These are phyloP conservation scores for Cnidoscolus chayamansa DNA, from an alignment of 441 rosid species.

Conservation along the genomic window DNA sequence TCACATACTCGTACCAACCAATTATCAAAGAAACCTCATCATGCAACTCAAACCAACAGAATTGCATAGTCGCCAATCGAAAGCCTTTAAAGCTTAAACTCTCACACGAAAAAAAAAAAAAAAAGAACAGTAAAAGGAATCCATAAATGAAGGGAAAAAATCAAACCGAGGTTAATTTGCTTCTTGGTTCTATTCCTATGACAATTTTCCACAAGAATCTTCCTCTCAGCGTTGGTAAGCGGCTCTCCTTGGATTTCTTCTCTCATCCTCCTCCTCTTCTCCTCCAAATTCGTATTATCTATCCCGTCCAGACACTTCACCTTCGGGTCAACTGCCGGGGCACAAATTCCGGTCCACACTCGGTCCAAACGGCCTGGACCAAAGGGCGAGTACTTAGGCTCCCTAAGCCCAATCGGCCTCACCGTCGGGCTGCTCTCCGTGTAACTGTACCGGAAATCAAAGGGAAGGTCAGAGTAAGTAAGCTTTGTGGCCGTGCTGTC, in stretches of 20 bases:
- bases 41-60: not conserved
- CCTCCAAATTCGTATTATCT: conserved; percentile 68
- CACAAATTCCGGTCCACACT: conserved; percentile 86
- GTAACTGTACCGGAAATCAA: conserved; percentile 86
- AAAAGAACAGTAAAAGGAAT: not conserved
- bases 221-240: conserved; percentile 74
- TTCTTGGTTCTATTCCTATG: conserved; percentile 62
- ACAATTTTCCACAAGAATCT: conserved; percentile 59
- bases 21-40: not conserved
- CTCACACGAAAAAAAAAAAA: not conserved
- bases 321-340: conserved; percentile 68
- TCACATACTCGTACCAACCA: not conserved
- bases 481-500: conserved; percentile 44
- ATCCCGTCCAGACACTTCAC: conserved; percentile 56
- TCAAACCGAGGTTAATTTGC: conserved; percentile 72
- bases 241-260: conserved; percentile 64
- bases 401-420: conserved; percentile 81
- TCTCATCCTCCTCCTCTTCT: conserved; percentile 56
- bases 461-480: conserved; percentile 54
- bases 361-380: conserved; percentile 78
- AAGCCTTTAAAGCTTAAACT: not conserved
- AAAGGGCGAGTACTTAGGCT: conserved; percentile 90
- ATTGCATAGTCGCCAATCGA: not conserved
- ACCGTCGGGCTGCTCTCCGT: conserved; percentile 66
- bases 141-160: not conserved